Base-by-base conservation (phyloP, 2,329 filamentous ascomycete species). In the Colletotrichum sp. region DNA sequence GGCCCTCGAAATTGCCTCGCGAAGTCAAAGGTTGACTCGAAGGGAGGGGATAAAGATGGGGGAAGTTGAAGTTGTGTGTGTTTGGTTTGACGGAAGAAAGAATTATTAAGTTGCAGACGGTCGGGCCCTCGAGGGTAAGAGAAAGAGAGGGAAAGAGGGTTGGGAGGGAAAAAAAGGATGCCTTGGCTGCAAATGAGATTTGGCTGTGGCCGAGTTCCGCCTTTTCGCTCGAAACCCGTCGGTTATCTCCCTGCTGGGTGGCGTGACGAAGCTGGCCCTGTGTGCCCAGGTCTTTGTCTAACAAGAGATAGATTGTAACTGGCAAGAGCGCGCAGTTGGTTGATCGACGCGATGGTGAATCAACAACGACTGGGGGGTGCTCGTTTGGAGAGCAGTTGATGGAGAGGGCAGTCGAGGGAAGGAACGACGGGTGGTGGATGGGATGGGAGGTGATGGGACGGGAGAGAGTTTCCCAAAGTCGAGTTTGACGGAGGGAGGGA, bases 151-250 rank as follows among this genome's bases (percentile, higher is more conserved):
- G 36, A 68, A 63, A 44, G 32, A 64, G 57, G 74, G 49, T 32
- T 36, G 44, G 57, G 32, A 64, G 44, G 74, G 65, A 30, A 68
- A 64, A 64, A 68, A 68, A 76, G 59, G 74, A 74, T 76, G 70
- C 74, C 65, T 76, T 76, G 74, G 74, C 70, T 74, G 74, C 59
- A 62, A 76, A 73, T 74, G 70, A 74, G 65, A 49, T 76, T 52
- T 76, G 32, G 65, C 32, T 49, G 70, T 68, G 73, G 73, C 74
- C 74, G 49, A 76, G 74, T 76, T 76, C 74, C 74, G 74, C 74
- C 73, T 73, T 73, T 76, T 74, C 59, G 74, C 70, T 76, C 70
- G 59, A 65, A 76, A 76, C 70, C 73, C 28, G 70, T 76, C 74
- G 74, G 74, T 76, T 74, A 74, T 76, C 71, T 74, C 74, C 74